Conservation (phyloP, 257 asterid genomes). For the Solanum bulbocastanum region DNA sequence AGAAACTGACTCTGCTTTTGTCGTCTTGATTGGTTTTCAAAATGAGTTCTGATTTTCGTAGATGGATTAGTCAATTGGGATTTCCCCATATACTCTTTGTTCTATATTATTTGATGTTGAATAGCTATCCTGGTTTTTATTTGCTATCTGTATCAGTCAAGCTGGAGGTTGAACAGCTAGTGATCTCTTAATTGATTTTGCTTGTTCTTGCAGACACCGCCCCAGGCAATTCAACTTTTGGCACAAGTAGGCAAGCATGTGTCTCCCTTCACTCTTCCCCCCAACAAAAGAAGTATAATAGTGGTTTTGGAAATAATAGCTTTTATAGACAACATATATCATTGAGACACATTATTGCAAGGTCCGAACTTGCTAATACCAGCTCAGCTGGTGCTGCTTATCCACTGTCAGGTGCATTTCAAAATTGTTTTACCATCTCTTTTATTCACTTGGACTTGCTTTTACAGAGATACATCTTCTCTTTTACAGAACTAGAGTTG, state of each 20-base stretch:
- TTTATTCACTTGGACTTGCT: background rate
- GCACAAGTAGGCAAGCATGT: slow-evolving; percentile 10
- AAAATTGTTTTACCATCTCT: background rate
- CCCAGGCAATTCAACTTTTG: slow-evolving; percentile 13
- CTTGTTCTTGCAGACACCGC: slow-evolving; percentile 19
- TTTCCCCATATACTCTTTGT: background rate
- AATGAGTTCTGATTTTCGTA: background rate
- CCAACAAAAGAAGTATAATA: slow-evolving; percentile 16
- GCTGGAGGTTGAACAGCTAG: background rate
- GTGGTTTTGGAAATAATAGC: slow-evolving; percentile 9
- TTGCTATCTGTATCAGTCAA: background rate
- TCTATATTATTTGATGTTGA: background rate
- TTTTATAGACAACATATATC: slow-evolving; percentile 15
- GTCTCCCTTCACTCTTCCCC: slow-evolving; percentile 22
- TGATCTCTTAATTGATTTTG: background rate
- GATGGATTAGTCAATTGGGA: background rate
- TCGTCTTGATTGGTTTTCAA: background rate
- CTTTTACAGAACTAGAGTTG: slow-evolving; percentile 46
- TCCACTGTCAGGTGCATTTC: slow-evolving; percentile 54
- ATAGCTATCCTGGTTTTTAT: background rate
- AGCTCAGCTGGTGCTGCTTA: slow-evolving; percentile 53
- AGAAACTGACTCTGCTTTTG: background rate
- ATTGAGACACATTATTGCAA: slow-evolving; percentile 38
- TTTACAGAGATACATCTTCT: background rate
- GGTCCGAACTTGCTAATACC: slow-evolving; percentile 64